A percentile compares a stretch with the other conserved stretches of the same genome.
Conservation (phyloP, 192 early-diverging fungal genomes). For the Neocallimastix lanati region DNA sequence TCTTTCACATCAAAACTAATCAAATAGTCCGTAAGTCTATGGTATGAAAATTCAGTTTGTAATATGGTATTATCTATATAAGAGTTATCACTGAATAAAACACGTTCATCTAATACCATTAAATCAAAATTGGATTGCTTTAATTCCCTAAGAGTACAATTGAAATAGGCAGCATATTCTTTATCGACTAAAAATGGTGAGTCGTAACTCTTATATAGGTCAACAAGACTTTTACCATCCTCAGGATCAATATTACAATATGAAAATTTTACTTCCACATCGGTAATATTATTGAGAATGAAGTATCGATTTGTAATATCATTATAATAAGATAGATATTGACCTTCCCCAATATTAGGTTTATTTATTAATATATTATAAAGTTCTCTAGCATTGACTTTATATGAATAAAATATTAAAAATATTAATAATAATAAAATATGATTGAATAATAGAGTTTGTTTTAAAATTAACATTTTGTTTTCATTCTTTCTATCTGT, state of each 20-base stretch:
- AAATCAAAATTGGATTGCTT: background rate
- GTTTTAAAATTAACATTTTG: no score
- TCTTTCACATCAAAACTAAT: background rate
- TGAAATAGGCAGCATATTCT: background rate
- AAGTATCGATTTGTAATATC: background rate
- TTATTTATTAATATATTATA: background rate
- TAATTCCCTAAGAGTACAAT: background rate
- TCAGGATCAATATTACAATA: background rate
- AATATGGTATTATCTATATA: background rate
- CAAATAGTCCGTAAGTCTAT: background rate
- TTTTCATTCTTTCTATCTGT: no score
- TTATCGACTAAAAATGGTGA: background rate
- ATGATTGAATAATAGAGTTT: no score
- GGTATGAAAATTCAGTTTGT: background rate
- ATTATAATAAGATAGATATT: background rate
- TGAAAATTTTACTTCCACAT: background rate
- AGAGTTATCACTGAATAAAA: background rate
- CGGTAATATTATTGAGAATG: no score
- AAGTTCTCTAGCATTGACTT: background rate
- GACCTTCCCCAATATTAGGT: background rate
- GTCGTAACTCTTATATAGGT: background rate
- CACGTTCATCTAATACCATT: background rate
- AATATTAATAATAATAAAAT: no score
- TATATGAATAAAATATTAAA: no score
- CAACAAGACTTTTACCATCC: background rate